These are phyloP conservation scores for Alternaria arborescens DNA, from an alignment of 2,329 filamentous ascomycete species.

Conservation along the genomic window DNA sequence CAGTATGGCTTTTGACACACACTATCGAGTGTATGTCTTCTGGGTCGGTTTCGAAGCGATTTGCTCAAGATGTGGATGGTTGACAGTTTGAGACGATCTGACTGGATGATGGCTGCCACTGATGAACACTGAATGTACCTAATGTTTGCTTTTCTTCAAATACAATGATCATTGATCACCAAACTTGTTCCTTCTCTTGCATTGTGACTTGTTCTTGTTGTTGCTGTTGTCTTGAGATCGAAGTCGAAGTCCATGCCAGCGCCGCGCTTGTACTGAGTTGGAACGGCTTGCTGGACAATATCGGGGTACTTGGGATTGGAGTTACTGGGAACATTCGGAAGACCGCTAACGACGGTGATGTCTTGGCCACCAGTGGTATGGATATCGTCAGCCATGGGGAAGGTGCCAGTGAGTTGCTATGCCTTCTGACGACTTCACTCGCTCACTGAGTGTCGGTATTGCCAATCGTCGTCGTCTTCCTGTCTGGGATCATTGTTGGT, in stretches of 20 bases:
- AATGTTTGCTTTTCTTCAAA: constrained; percentile 17
- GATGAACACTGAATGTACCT: constrained; percentile 11
- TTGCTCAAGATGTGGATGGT: constrained; percentile 24
- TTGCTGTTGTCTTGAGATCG: not conserved
- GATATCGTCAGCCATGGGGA: not conserved
- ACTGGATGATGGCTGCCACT: constrained; percentile 25
- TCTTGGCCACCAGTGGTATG: not conserved
- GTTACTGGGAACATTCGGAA: not conserved
- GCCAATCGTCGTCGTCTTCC: constrained; percentile 37
- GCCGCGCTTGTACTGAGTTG: not conserved
- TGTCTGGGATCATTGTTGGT: no score
- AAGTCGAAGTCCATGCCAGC: not conserved
- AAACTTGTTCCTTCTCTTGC: constrained; percentile 10
- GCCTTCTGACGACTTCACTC: not conserved
- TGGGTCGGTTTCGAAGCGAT: constrained; percentile 18
- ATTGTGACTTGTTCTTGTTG: constrained; percentile 8
- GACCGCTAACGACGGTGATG: not conserved
- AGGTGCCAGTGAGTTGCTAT: not conserved
- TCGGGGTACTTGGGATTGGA: not conserved
- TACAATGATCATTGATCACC: constrained; percentile 28
- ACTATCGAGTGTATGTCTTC: constrained; percentile 17
- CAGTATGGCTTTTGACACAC: constrained; percentile 16
- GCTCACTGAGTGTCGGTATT: not conserved
- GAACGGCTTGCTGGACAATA: not conserved
- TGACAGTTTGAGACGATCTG: constrained; percentile 31